phyloP scores from a whole-genome alignment of 495 filamentous ascomycete genomes.

The Annulohypoxylon nitens region DNA sequence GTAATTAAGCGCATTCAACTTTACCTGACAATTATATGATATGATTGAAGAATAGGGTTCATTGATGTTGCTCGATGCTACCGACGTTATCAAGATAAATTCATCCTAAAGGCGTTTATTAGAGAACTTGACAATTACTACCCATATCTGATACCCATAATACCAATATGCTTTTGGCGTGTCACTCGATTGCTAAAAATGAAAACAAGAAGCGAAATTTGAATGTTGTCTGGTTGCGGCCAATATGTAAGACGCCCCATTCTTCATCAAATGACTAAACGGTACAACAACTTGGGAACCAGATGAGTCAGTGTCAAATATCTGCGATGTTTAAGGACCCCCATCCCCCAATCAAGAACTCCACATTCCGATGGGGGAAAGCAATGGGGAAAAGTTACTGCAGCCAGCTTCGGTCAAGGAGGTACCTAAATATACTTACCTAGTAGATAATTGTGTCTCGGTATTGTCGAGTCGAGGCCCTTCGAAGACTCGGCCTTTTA shows the following conservation, averaged over 20 bases:
- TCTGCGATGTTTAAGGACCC: background rate
- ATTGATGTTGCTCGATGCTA: background rate
- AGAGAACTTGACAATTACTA: background rate
- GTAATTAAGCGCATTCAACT: background rate
- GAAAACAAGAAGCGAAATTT: background rate
- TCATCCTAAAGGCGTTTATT: background rate
- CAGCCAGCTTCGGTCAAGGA: constrained; percentile 1
- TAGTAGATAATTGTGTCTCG: background rate
- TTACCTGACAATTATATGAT: background rate
- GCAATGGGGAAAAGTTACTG: background rate
- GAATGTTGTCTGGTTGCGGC: constrained; percentile 3
- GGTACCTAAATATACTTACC: too few species aligned
- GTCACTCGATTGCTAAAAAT: background rate
- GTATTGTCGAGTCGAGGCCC: background rate
- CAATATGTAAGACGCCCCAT: background rate
- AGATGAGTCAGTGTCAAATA: background rate
- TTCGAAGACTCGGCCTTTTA: constrained; percentile 1
- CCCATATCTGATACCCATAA: background rate
- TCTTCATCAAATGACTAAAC: background rate
- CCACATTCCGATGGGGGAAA: constrained; percentile 13
- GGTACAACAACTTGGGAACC: background rate
- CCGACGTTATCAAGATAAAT: background rate
- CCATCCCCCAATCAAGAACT: background rate
- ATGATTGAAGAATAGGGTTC: background rate
- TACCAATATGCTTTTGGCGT: background rate